phyloP scores from a whole-genome alignment of 2,329 filamentous ascomycete genomes.

The Aschersonia sp. region DNA sequence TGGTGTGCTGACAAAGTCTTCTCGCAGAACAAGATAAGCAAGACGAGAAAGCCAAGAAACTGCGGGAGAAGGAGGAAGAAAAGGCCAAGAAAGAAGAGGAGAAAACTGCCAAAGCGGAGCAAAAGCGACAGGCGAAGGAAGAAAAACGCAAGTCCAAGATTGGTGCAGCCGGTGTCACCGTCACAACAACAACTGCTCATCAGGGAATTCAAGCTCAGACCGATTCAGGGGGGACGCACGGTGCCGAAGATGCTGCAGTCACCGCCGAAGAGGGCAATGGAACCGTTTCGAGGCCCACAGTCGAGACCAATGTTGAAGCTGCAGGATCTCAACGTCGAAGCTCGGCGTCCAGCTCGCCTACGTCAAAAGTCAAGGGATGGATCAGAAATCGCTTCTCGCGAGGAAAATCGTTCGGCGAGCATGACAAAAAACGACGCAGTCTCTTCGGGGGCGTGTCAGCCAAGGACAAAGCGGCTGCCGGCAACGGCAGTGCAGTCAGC shows the following conservation, averaged over 20 bases:
- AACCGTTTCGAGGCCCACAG: not conserved
- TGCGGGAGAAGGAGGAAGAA: conserved; percentile 6
- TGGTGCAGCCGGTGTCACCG: conserved; percentile 7
- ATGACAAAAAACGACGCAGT: conserved; percentile 19
- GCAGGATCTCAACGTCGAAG: conserved; percentile 4
- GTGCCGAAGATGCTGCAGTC: conserved; percentile 2
- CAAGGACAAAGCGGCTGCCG: conserved; percentile 25
- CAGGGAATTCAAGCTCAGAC: not conserved
- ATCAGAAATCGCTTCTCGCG: conserved; percentile 37
- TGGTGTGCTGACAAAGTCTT: not conserved
- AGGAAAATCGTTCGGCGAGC: conserved; percentile 23
- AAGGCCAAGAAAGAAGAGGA: conserved; percentile 34
- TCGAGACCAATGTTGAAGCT: conserved; percentile 2
- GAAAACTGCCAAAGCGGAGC: conserved; percentile 35
- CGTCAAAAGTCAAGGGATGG: conserved; percentile 36
- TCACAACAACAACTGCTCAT: not conserved
- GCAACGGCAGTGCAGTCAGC: conserved; percentile 30
- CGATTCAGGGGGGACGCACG: conserved; percentile 5
- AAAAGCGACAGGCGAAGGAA: conserved; percentile 24
- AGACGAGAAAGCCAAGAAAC: conserved; percentile 15
- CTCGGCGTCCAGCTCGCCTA: conserved; percentile 15
- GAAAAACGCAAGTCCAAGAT: conserved; percentile 34
- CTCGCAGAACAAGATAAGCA: conserved; percentile 30
- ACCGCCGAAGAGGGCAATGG: not conserved
- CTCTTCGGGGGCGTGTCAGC: conserved; percentile 38